A percentile compares a stretch with the other conserved stretches of the same genome.
These are phyloP conservation scores for Hebeloma cylindrosporum DNA, from an alignment of 768 basidiomycete genomes.

Conservation along the genomic window DNA sequence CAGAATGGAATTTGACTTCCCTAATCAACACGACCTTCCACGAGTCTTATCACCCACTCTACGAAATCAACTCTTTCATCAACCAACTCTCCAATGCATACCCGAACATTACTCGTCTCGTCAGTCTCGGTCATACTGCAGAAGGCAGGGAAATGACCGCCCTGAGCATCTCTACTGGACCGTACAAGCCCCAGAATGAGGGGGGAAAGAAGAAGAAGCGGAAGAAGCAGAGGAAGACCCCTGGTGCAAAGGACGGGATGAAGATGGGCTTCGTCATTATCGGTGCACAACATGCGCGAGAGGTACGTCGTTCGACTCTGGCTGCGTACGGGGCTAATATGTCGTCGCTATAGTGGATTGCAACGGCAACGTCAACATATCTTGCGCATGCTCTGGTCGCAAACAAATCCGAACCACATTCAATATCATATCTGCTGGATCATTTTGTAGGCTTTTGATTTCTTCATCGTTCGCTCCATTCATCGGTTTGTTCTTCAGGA, in stretches of 20 bases:
- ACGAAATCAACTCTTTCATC: constrained; percentile 54
- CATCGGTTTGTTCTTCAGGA: constrained; percentile 35
- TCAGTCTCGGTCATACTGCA: constrained; percentile 53
- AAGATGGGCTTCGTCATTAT: constrained; percentile 65
- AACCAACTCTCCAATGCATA: constrained; percentile 42
- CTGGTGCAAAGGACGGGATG: constrained; percentile 13
- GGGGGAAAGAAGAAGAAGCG: constrained; percentile 17
- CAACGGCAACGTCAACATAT: constrained; percentile 71
- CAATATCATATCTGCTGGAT: constrained; percentile 50
- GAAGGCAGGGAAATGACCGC: constrained; percentile 61
- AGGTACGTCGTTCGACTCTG: constrained; percentile 1
- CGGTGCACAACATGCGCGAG: constrained; percentile 36
- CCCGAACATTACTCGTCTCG: constrained; percentile 47
- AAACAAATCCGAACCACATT: constrained; percentile 44
- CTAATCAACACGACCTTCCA: constrained; percentile 42
- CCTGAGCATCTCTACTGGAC: constrained; percentile 45
- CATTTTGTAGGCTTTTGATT: constrained; percentile 43
- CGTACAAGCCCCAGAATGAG: constrained; percentile 6
- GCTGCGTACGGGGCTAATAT: not conserved
- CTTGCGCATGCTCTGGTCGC: constrained; percentile 68
- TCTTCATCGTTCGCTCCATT: constrained; percentile 4
- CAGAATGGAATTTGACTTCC: constrained; percentile 35
- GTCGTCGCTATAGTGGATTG: constrained; percentile 64
- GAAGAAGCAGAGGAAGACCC: constrained; percentile 18
- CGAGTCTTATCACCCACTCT: constrained; percentile 53